phyloP scores from a whole-genome alignment of 257 asterid genomes.

The Leptodermis oblonga region DNA sequence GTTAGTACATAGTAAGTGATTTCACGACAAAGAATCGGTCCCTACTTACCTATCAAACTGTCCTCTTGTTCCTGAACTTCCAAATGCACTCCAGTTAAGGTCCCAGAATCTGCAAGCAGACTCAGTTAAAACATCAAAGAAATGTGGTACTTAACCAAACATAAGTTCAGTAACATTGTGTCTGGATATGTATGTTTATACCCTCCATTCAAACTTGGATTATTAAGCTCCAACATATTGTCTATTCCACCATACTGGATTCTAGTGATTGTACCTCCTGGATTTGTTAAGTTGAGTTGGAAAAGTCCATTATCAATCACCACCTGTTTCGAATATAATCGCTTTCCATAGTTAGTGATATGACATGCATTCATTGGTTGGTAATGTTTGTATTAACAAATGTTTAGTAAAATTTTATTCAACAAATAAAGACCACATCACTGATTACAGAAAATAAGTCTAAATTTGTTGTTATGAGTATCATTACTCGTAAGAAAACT shows the following conservation, averaged over 20 bases:
- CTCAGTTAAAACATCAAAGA: not conserved
- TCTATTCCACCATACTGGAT: constrained; percentile 45
- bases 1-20: too few species aligned
- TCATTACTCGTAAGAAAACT: too few species aligned
- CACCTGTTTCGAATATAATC: constrained; percentile 34
- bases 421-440: too few species aligned
- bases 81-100: constrained; percentile 42
- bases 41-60: constrained; percentile 40
- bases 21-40: not conserved
- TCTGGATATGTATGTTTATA: constrained; percentile 1
- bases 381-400: too few species aligned
- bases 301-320: constrained; percentile 48
- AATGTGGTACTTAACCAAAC: not conserved
- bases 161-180: not conserved
- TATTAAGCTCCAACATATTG: constrained; percentile 43
- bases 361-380: too few species aligned
- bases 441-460: too few species aligned
- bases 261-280: constrained; percentile 39
- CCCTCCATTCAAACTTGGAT: constrained; percentile 50
- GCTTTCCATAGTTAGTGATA: too few species aligned
- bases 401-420: too few species aligned
- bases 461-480: too few species aligned
- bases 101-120: constrained; percentile 38
- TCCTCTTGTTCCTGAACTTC: constrained; percentile 44
- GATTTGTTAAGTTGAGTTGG: constrained; percentile 41